Base-by-base conservation (phyloP, 139 green algal genomes). In the Micractinium conductrix region DNA sequence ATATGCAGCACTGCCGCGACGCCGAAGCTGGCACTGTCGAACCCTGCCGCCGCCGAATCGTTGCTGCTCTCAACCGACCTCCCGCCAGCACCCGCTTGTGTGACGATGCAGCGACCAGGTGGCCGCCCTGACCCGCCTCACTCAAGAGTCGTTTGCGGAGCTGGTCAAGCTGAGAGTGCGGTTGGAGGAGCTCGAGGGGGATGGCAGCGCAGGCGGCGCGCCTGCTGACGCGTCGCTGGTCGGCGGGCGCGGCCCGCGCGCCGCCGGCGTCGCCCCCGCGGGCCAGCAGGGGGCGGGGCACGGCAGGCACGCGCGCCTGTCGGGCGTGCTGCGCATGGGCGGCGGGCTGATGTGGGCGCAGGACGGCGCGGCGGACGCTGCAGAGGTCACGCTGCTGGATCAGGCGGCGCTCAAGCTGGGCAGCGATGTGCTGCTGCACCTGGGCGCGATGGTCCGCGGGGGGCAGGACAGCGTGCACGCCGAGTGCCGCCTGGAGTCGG, bases 141-240 rank as follows among this genome's bases (percentile, higher is more conserved):
- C 88, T 45, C 83, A 87, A 21, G 91, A 94, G 42, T 50, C 81
- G 0, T 94, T 94, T 79, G 80, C 79, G 0, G 87, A 92, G 7
- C 79, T 92, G 21, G 76, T 93, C 19, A 80, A 78, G 33, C 42
- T 91, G 9, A 85, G 79, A 35, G 44, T 42, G 9, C 85, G 89
- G 38, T 74, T 92, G 24, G 80, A 80, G 17, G 60, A 42, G 38
- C n/a, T 91, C 35, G 89, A 92, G 43, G 58, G 58, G 28, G 48
- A 65, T 9, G 62, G 42, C 58, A 73, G 43, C 33, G 8, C 28
- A 12, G 62, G 30, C n/a, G 24, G 42, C 0, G 78, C 78, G n/a
- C 62, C 37, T 4, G 44, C 67, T 1, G 84, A 62, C 55, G 76
- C 84, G 33, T 35, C 38, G 14, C 5, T 37, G 24, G 33, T 79